A percentile compares a stretch with the other conserved stretches of the same genome.
Conservation (phyloP, 495 filamentous ascomycete species). For the Podospora pseudocomata region DNA sequence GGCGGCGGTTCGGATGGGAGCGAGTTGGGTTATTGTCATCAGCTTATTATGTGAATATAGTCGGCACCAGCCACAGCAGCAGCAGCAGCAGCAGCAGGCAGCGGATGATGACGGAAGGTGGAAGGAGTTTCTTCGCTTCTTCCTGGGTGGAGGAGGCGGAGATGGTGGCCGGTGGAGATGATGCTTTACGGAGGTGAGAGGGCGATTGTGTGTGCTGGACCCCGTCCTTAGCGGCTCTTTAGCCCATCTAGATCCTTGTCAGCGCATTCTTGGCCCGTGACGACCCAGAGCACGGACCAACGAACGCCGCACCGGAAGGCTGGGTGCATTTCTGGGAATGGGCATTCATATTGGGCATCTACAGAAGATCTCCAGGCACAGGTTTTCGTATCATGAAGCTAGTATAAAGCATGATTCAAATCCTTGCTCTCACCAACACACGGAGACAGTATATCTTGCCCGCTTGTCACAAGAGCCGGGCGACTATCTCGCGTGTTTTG, state of each 20-base stretch:
- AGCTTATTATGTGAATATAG: neutral
- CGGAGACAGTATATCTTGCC: too few relatives aligned
- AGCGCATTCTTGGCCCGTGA: neutral
- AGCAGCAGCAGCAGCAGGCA: neutral
- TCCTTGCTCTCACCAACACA: too few relatives aligned
- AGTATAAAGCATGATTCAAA: too few relatives aligned
- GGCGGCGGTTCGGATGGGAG: conserved; percentile 5
- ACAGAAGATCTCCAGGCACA: neutral
- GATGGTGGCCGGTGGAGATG: conserved; percentile 4
- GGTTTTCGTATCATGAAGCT: too few relatives aligned
- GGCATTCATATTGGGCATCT: neutral
- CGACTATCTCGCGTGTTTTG: neutral
- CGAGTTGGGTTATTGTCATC: neutral
- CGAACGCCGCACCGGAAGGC: neutral
- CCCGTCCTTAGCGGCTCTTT: neutral
- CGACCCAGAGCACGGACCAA: neutral
- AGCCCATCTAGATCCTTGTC: conserved; percentile 2
- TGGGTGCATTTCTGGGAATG: neutral
- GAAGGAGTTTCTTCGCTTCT: neutral
- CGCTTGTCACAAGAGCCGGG: neutral
- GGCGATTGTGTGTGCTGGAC: conserved; percentile 1
- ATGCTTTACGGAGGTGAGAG: conserved; percentile 4
- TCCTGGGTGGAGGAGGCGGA: neutral
- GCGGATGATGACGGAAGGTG: neutral
- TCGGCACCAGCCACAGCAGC: neutral